phyloP scores from a whole-genome alignment of 148 eudicot genomes.

The Amaranthus cruentus region DNA sequence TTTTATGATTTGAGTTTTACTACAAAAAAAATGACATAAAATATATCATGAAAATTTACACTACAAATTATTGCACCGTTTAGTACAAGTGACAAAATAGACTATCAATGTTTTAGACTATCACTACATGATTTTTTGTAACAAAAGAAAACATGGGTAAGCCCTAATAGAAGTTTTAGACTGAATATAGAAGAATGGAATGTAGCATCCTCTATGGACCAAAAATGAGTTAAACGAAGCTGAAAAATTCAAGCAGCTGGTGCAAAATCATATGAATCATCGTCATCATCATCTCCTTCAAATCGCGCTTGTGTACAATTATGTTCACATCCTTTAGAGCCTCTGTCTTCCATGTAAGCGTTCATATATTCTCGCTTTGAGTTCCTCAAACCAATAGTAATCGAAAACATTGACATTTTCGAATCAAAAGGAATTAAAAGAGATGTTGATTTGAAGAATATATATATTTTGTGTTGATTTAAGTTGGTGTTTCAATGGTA shows the following conservation, averaged over 20 bases:
- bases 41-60: too few relatives aligned
- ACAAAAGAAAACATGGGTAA: too few relatives aligned
- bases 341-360: neutral
- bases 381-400: neutral
- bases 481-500: neutral
- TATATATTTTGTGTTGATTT: neutral
- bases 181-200: too few relatives aligned
- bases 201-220: neutral
- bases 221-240: neutral
- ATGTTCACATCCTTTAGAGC: neutral
- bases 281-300: conserved; percentile 31
- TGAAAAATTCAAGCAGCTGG: conserved; percentile 25
- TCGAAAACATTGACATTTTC: conserved; percentile 4
- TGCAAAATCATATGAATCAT: conserved; percentile 28
- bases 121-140: too few relatives aligned
- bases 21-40: too few relatives aligned
- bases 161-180: too few relatives aligned
- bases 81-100: too few relatives aligned
- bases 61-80: too few relatives aligned
- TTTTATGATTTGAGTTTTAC: too few relatives aligned
- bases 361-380: neutral
- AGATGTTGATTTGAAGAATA: neutral
- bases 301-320: neutral
- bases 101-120: neutral
- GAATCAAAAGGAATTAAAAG: neutral